A percentile compares a stretch with the other conserved stretches of the same genome.
phyloP scores from a whole-genome alignment of 208 protist species.

The Entamoeba histolytica region DNA sequence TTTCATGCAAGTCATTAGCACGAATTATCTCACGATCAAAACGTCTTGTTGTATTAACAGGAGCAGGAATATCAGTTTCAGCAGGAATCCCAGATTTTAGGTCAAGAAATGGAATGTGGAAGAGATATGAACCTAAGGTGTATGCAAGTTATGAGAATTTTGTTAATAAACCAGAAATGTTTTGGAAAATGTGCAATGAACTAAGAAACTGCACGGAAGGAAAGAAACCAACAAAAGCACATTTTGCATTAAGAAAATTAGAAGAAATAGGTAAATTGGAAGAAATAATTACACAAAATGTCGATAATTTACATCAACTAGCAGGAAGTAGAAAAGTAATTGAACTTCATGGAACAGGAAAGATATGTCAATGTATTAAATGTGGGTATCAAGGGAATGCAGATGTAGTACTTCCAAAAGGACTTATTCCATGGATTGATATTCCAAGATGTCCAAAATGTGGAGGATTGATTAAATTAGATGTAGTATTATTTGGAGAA shows the following conservation, averaged over 20 bases:
- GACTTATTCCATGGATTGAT: neutral
- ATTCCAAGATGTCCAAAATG: neutral
- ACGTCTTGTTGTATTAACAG: neutral
- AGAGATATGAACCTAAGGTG: neutral
- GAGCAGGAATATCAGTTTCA: neutral
- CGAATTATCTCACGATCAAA: neutral
- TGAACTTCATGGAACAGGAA: neutral
- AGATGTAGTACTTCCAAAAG: neutral
- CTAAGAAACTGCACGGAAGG: neutral
- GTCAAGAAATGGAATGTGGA: neutral
- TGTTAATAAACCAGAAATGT: neutral
- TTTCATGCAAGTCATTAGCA: neutral
- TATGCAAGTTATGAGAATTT: neutral
- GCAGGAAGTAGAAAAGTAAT: neutral
- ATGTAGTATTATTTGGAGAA: neutral
- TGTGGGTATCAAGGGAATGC: neutral
- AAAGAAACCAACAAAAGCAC: neutral
- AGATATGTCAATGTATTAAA: neutral
- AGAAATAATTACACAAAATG: neutral
- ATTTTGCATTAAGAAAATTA: neutral
- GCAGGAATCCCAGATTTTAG: neutral
- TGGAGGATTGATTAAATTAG: neutral
- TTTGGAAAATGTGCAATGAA: neutral
- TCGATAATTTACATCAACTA: neutral
- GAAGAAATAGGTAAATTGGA: neutral